phyloP scores from a whole-genome alignment of 306 rosid species.

The Castanospermum australe region DNA sequence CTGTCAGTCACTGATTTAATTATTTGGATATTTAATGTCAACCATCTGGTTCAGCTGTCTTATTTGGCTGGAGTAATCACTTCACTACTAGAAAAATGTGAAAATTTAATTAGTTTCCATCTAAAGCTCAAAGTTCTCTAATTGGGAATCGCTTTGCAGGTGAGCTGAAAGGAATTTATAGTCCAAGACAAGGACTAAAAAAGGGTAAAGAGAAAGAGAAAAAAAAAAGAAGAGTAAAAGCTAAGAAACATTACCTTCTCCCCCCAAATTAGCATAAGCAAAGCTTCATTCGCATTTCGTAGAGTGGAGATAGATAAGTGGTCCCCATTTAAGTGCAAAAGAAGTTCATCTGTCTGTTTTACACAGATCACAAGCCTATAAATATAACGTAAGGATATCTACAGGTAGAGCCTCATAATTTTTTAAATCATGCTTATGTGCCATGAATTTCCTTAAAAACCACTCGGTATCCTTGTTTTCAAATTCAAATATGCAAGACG shows the following conservation, averaged over 20 bases:
- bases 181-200: neutral
- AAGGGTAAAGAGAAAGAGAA: conserved; percentile 2
- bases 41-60: neutral
- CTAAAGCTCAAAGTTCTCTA: conserved; percentile 4
- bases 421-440: neutral
- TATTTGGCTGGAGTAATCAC: neutral
- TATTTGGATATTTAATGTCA: neutral
- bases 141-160: neutral
- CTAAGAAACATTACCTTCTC: neutral
- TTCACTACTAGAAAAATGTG: neutral
- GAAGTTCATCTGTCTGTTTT: neutral
- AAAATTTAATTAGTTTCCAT: conserved; percentile 21
- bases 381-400: conserved; percentile 3
- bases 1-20: too few species aligned
- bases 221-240: conserved; percentile 25
- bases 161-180: neutral
- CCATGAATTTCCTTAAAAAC: conserved; percentile 39
- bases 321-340: neutral
- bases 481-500: conserved; percentile 30
- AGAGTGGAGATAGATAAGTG: neutral
- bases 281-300: neutral
- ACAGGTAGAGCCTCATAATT: neutral
- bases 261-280: neutral
- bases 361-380: neutral
- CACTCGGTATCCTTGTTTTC: conserved; percentile 23